Conservation (phyloP, 768 basidiomycete species). For the Trametes elegans region DNA sequence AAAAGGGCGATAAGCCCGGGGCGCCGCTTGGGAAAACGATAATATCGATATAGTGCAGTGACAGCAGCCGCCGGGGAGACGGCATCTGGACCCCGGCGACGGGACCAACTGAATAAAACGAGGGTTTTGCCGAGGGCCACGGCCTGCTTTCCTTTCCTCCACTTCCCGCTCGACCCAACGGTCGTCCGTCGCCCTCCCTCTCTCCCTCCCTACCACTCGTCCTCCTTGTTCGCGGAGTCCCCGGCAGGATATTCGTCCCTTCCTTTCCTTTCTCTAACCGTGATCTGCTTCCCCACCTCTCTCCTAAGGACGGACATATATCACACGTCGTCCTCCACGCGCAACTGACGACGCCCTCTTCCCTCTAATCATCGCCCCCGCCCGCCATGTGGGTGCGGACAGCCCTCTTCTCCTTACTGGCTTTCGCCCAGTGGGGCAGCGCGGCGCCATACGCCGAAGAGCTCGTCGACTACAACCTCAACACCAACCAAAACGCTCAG, state of each 20-base stretch:
- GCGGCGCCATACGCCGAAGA: slow-evolving; percentile 70
- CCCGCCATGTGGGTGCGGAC: slow-evolving; percentile 47
- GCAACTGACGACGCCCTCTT: slow-evolving; percentile 3
- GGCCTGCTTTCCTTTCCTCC: slow-evolving; percentile 13
- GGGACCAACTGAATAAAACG: slow-evolving; percentile 25
- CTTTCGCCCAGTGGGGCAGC: slow-evolving; percentile 37
- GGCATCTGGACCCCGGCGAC: slow-evolving; percentile 21
- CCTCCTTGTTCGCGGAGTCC: slow-evolving; percentile 14
- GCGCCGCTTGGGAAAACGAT: not conserved
- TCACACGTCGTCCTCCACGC: not conserved
- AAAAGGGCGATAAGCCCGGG: not conserved
- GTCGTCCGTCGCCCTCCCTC: slow-evolving; percentile 18
- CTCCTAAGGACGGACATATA: slow-evolving; percentile 11
- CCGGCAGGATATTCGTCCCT: slow-evolving; percentile 22
- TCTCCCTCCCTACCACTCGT: not conserved
- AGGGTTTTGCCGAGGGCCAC: slow-evolving; percentile 16
- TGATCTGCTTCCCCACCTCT: slow-evolving; percentile 8
- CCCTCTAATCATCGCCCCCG: slow-evolving; percentile 1
- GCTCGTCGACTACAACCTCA: slow-evolving; percentile 74
- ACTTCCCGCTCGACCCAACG: slow-evolving; percentile 19
- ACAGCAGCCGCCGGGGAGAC: slow-evolving; percentile 3
- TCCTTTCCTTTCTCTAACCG: slow-evolving; percentile 23
- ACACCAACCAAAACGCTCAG: slow-evolving; percentile 69
- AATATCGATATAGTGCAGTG: not conserved
- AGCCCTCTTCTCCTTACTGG: slow-evolving; percentile 40